Conservation (phyloP, 352 stramenopile genomes). For the Phytophthora pseudosyringae region DNA sequence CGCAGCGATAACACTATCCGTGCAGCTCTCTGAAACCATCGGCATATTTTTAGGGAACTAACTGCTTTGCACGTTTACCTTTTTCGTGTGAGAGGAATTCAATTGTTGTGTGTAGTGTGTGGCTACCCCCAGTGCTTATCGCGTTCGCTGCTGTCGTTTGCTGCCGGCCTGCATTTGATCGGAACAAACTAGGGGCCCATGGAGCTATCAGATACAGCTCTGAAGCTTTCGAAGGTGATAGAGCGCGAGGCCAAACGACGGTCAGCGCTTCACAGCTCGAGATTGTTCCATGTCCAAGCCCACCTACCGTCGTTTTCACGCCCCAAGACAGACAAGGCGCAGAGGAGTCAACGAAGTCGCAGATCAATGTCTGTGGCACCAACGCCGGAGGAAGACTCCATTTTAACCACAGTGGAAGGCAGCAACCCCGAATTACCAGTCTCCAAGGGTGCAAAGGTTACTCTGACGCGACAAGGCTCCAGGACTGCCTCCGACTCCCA, state of each 20-base stretch:
- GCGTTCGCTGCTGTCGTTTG: neutral
- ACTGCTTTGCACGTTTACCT: conserved; percentile 24
- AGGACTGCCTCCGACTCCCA: conserved; percentile 8
- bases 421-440: neutral
- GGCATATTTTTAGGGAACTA: conserved; percentile 38
- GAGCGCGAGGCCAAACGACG: conserved; percentile 61
- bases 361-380: conserved; percentile 34
- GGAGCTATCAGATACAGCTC: conserved; percentile 62
- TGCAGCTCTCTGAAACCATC: conserved; percentile 15
- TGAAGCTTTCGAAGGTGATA: conserved; percentile 73
- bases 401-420: neutral
- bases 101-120: conserved; percentile 6
- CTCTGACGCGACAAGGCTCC: conserved; percentile 22
- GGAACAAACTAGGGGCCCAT: neutral
- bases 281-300: conserved; percentile 42
- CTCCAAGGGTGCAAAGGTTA: conserved; percentile 3
- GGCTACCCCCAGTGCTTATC: neutral
- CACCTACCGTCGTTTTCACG: conserved; percentile 42
- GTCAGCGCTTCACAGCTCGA: conserved; percentile 39
- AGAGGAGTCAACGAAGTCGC: conserved; percentile 16
- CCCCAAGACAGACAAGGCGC: conserved; percentile 12
- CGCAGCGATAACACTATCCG: conserved; percentile 10
- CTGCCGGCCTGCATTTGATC: neutral
- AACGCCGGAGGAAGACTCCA: conserved; percentile 30
- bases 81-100: conserved; percentile 17